Percentiles rank a stretch among this genome's conserved stretches.
Evolutionary conservation across 495 filamentous ascomycete genomes (phyloP).

Genomic region (Aspergillus ostianus): DNA sequence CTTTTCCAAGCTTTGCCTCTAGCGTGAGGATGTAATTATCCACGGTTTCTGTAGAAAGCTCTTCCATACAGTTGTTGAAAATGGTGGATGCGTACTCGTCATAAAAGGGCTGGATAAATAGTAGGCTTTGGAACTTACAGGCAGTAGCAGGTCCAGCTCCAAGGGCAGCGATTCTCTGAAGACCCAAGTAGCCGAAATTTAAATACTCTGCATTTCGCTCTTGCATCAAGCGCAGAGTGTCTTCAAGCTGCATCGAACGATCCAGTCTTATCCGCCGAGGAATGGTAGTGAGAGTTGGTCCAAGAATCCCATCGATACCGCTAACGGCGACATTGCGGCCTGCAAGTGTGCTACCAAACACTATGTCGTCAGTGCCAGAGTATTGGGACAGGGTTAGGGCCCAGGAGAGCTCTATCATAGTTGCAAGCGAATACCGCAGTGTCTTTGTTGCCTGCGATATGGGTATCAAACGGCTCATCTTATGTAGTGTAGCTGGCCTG

Average conservation of each 20-base stretch:
- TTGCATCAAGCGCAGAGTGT: not conserved
- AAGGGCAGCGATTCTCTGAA: slow-evolving; percentile 24
- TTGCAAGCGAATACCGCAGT: not conserved
- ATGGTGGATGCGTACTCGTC: not conserved
- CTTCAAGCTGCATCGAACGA: not conserved
- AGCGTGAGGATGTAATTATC: not conserved
- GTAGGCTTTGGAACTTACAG: slow-evolving; percentile 1
- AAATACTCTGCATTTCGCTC: slow-evolving; percentile 8
- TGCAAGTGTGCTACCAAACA: slow-evolving; percentile 50
- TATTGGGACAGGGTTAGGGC: not conserved
- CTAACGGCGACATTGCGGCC: slow-evolving; percentile 23
- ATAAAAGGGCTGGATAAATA: slow-evolving; percentile 1
- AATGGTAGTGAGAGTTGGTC: not conserved
- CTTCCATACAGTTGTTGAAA: not conserved
- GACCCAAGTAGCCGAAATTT: slow-evolving; percentile 5
- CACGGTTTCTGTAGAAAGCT: not conserved
- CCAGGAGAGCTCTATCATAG: not conserved
- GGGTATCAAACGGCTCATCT: not conserved
- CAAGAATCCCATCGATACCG: slow-evolving; percentile 13
- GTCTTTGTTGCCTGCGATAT: not conserved
- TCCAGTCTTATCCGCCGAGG: not conserved
- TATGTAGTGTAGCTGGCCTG: not conserved
- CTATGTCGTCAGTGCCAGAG: slow-evolving; percentile 45
- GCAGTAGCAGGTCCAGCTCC: slow-evolving; percentile 19
- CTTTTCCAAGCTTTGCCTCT: not conserved